A percentile compares a stretch with the other conserved stretches of the same genome.
These are phyloP conservation scores for Talaromyces trachyspermus DNA, from an alignment of 495 filamentous ascomycete genomes.

Conservation along the genomic window DNA sequence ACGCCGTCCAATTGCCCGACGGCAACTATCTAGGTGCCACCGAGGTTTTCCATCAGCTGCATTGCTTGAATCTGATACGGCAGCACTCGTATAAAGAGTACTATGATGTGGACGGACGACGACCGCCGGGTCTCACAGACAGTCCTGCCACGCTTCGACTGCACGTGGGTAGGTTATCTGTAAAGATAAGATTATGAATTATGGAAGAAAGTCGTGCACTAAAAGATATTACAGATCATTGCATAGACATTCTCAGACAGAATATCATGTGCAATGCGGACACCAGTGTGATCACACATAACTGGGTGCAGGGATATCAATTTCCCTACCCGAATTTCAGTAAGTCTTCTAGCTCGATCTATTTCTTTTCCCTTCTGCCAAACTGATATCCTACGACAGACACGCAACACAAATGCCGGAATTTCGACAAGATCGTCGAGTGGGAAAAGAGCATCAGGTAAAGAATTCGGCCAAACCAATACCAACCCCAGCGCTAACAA, in stretches of 20 bases:
- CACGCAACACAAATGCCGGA: conserved; percentile 46
- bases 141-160: neutral
- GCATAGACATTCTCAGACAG: conserved; percentile 48
- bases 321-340: neutral
- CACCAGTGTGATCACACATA: conserved; percentile 30
- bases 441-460: conserved; percentile 45
- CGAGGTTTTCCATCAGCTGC: conserved; percentile 51
- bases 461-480: neutral
- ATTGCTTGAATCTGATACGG: conserved; percentile 25
- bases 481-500: neutral
- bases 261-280: conserved; percentile 51
- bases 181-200: neutral
- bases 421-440: conserved; percentile 43
- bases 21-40: conserved; percentile 39
- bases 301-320: neutral
- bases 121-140: neutral
- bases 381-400: conserved; percentile 15
- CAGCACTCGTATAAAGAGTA: neutral
- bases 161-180: neutral
- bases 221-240: conserved; percentile 32
- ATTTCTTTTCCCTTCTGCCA: neutral
- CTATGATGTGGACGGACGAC: neutral
- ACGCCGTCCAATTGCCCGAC: neutral
- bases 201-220: neutral
- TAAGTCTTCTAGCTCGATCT: neutral